Evolutionary conservation across 2,329 filamentous ascomycete species (phyloP).

Genomic region (Allantophomopsis cytisporea): DNA sequence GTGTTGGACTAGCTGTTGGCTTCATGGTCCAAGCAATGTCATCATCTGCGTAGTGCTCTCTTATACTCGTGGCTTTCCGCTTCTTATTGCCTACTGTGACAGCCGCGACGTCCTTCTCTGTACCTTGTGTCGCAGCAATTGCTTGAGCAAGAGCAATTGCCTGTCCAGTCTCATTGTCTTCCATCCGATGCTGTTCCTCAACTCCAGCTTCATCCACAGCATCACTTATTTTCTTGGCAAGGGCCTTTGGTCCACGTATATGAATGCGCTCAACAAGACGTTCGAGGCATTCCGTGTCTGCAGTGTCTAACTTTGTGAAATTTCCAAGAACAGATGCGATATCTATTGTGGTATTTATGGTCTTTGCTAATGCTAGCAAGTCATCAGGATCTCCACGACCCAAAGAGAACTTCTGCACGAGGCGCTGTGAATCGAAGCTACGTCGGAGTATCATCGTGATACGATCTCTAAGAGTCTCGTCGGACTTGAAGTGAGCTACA

Average conservation of each 20-base stretch:
- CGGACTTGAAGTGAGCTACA: slow-evolving; percentile 58
- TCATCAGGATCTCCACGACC: slow-evolving; percentile 89
- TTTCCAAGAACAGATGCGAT: slow-evolving; percentile 36
- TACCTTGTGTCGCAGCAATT: slow-evolving; percentile 53
- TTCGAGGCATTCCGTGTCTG: slow-evolving; percentile 23
- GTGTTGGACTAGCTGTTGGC: slow-evolving; percentile 48
- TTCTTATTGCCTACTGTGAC: slow-evolving; percentile 23
- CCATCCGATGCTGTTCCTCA: slow-evolving; percentile 62
- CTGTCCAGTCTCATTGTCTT: slow-evolving; percentile 57
- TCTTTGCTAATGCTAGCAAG: slow-evolving; percentile 68
- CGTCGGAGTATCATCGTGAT: slow-evolving; percentile 54
- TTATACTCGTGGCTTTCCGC: slow-evolving; percentile 30
- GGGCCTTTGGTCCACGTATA: slow-evolving; percentile 49
- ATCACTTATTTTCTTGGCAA: slow-evolving; percentile 58
- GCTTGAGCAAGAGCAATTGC: slow-evolving; percentile 63
- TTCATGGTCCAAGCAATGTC: slow-evolving; percentile 53
- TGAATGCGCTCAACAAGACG: slow-evolving; percentile 43
- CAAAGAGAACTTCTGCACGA: slow-evolving; percentile 89
- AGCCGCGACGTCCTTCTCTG: slow-evolving; percentile 34
- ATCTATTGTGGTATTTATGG: slow-evolving; percentile 60
- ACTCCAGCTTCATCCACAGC: slow-evolving; percentile 91
- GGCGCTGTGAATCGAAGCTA: slow-evolving; percentile 74
- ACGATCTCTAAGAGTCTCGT: slow-evolving; percentile 55
- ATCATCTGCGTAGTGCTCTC: slow-evolving; percentile 45
- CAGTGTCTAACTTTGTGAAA: not conserved